Base-by-base conservation (phyloP, 2,329 filamentous ascomycete genomes). In the Fusarium austroafricanum region DNA sequence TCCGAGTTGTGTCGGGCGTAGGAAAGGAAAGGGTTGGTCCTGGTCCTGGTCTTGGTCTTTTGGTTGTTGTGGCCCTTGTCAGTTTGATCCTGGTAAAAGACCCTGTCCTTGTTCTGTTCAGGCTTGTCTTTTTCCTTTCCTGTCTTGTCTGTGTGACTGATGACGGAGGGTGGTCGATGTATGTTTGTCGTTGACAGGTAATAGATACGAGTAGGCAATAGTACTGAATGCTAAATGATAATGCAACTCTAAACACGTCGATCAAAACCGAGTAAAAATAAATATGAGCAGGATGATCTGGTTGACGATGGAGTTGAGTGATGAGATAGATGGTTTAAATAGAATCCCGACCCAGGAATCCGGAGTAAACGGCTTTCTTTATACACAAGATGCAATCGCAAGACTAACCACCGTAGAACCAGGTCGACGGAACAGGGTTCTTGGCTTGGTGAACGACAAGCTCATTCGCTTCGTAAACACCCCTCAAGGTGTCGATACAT, bases 331-430 rank as follows among this genome's bases (percentile, higher is more conserved):
- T 39, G 51, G 52, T 51, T 21, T 33, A 61, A 61, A 54, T 42
- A 51, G 37, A 61, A 35, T 54, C 18, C 37, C 55, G 60, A 62
- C 61, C 68, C 71, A 73, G 61, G 57, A 71, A 53, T 59, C 60
- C 53, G 71, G 71, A 70, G 68, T 55, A 65, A 71, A 72, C 71
- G 71, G 67, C 71, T 73, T 71, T 71, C 56, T 68, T 73, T 73
- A 73, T 72, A 72, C 31, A 12, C 31, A 33, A 33, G 31, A 15
- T 33, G 31, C 64, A 67, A 35, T 35, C 33, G 33, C 12, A 35
- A 35, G 15, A 15, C 31, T 33, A 33, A 33, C n/a, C n/a, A n/a
- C 12, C 29, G 4, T 14, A 31, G 29, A 35, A 17, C 33, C 33
- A 35, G 33, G 12, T 35, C 15, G 33, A 35, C 33, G 33, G 33